Base-by-base conservation (phyloP, 768 basidiomycete species). In the Amanita muscaria region DNA sequence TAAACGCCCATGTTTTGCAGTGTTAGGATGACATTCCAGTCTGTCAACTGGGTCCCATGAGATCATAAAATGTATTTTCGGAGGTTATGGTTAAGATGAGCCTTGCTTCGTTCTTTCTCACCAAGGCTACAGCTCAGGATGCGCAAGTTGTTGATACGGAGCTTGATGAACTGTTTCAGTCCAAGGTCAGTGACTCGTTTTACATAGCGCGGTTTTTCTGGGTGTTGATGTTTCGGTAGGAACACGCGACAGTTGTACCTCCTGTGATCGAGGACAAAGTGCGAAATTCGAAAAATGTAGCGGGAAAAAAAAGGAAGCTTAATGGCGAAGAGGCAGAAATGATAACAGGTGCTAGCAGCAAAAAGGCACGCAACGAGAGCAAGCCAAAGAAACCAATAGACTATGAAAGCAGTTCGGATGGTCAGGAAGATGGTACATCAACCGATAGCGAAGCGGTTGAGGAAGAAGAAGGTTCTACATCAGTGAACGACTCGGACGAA, bases 1-100 rank as follows among this genome's bases (percentile, higher is more conserved):
- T 57, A 58, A 53, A 48, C 49, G 49, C 49, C 52, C 58, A 46
- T 50, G n/a, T 41, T 39, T 46, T 9, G 9, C 14, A 8, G 19
- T 31, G 14, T 32, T 23, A 29, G 11, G 8, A 21, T 7, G 9
- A 19, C 16, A 1, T 42, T 3, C 22, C 12, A 21, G 24, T 42
- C 42, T n/a, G n/a, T n/a, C 6, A n/a, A 21, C 21, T 22, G 2
- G 19, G 5, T 10, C 29, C 19, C 10, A n/a, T n/a, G n/a, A n/a
- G n/a, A n/a, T n/a, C 30, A 11, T 18, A 3, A 21, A 33, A 33
- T 21, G n/a, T 11, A 14, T 7, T 30, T 15, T 15, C n/a, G 31
- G 19, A 19, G 15, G 5, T 3, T 19, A 22, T 32, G 22, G 15
- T 22, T 16, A 39, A 16, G 12, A 46, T 46, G 44, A 39, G 37